Evolutionary conservation across 345 rosid species (phyloP).

Genomic region (Hypericum perforatum): DNA sequence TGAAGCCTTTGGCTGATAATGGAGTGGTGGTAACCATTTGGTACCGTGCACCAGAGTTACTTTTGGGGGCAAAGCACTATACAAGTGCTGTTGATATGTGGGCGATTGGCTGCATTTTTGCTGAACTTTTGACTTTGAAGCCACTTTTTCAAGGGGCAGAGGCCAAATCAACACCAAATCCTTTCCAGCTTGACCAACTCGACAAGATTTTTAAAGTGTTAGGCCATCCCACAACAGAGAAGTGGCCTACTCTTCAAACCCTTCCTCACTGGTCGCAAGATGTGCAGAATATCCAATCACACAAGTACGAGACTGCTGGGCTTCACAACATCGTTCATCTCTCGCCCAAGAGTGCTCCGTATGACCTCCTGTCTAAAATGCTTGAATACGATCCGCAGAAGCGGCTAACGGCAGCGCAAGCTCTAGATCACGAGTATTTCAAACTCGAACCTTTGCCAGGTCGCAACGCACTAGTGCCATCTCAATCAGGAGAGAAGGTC

Average conservation of each 20-base stretch:
- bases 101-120: conserved; percentile 99
- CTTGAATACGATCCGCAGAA: conserved; percentile 88
- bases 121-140: conserved; percentile 88
- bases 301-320: conserved; percentile 57
- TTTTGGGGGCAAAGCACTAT: conserved; percentile 95
- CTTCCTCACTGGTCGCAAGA: conserved; percentile 91
- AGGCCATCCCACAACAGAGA: conserved; percentile 90
- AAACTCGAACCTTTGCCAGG: conserved; percentile 78
- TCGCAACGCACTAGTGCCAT: conserved; percentile 74
- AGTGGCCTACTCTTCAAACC: conserved; percentile 79
- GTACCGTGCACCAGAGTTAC: conserved; percentile 99
- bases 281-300: conserved; percentile 69
- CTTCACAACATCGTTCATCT: conserved; percentile 70
- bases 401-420: conserved; percentile 94
- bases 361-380: conserved; percentile 84
- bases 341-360: conserved; percentile 49
- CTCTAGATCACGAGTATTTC: conserved; percentile 88
- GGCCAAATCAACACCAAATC: conserved; percentile 72
- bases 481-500: conserved; percentile 69
- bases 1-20: conserved; percentile 70
- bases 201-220: conserved; percentile 97
- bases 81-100: conserved; percentile 97
- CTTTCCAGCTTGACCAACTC: conserved; percentile 92
- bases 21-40: conserved; percentile 99
- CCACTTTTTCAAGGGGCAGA: conserved; percentile 96